These are phyloP conservation scores for Neonothopanus nambi DNA, from an alignment of 1,284 basidiomycete species.

Conservation along the genomic window DNA sequence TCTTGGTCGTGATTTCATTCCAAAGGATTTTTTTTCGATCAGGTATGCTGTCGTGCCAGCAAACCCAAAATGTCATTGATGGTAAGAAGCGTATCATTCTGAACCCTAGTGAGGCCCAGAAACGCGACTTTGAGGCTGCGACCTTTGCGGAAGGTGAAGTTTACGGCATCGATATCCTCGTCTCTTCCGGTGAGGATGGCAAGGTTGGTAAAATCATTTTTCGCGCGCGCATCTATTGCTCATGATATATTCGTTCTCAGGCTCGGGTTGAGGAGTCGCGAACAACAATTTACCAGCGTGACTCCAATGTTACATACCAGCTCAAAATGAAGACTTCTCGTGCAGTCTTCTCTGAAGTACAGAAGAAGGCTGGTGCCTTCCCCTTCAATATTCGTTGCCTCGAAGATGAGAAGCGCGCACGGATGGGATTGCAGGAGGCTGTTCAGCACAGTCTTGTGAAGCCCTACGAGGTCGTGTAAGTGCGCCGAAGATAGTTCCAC, in stretches of 20 bases:
- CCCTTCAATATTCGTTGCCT: slow-evolving; percentile 94
- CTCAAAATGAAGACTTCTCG: slow-evolving; percentile 98
- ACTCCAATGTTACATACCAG: slow-evolving; percentile 87
- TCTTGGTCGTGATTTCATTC: slow-evolving; percentile 3
- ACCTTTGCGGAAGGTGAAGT: slow-evolving; percentile 95
- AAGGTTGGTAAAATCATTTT: slow-evolving; percentile 59
- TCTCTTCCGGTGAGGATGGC: slow-evolving; percentile 87
- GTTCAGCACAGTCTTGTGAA: slow-evolving; percentile 90
- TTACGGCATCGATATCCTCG: slow-evolving; percentile 92
- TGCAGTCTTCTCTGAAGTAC: slow-evolving; percentile 92
- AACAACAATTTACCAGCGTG: slow-evolving; percentile 93
- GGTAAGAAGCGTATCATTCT: slow-evolving; percentile 96
- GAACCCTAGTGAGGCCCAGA: slow-evolving; percentile 84
- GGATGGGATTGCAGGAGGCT: slow-evolving; percentile 95
- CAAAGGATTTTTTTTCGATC: slow-evolving; percentile 7
- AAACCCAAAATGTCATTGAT: slow-evolving; percentile 92
- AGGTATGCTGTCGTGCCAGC: slow-evolving; percentile 92
- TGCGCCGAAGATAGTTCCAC: slow-evolving; percentile 18
- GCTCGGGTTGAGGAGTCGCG: slow-evolving; percentile 86
- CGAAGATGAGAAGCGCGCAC: slow-evolving; percentile 93
- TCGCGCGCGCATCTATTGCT: background rate
- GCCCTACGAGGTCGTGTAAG: slow-evolving; percentile 87
- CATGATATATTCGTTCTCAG: slow-evolving; percentile 35
- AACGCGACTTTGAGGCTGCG: slow-evolving; percentile 79
- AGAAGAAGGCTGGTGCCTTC: slow-evolving; percentile 97